Evolutionary conservation across 768 basidiomycete genomes (phyloP).

Genomic region (Psilocybe tampanensis): DNA sequence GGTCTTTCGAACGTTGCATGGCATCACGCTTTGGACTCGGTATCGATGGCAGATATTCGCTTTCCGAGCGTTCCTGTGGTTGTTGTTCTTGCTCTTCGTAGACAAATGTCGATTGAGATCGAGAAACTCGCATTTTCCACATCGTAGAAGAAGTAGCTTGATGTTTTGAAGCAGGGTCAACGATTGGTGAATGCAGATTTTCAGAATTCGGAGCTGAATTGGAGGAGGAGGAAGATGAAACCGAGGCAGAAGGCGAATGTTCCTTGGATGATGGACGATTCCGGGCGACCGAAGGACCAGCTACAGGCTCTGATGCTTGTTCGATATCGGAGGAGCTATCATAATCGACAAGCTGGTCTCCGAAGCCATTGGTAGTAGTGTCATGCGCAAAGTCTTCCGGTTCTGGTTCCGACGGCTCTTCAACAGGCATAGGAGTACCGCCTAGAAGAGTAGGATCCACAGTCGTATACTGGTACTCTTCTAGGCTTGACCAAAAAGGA

Average conservation of each 20-base stretch:
- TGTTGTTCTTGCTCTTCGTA: no score
- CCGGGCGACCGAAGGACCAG: not conserved
- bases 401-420: conserved; percentile 1
- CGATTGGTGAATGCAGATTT: no score
- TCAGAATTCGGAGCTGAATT: no score
- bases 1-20: not conserved
- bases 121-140: no score
- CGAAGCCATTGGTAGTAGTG: no score
- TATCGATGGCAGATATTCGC: no score
- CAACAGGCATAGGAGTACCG: not conserved
- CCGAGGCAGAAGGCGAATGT: not conserved
- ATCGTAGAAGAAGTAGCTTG: no score
- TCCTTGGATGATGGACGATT: not conserved
- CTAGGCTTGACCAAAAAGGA: not conserved
- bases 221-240: not conserved
- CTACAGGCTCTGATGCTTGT: not conserved
- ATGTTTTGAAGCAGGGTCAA: no score
- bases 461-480: conserved; percentile 4
- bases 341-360: no score
- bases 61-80: no score
- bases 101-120: no score
- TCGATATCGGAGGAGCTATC: not conserved
- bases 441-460: conserved; percentile 16
- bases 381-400: not conserved
- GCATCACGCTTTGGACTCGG: no score